Evolutionary conservation across 2,329 filamentous ascomycete species (phyloP).

Genomic region (Dendrostoma leiphaemia): DNA sequence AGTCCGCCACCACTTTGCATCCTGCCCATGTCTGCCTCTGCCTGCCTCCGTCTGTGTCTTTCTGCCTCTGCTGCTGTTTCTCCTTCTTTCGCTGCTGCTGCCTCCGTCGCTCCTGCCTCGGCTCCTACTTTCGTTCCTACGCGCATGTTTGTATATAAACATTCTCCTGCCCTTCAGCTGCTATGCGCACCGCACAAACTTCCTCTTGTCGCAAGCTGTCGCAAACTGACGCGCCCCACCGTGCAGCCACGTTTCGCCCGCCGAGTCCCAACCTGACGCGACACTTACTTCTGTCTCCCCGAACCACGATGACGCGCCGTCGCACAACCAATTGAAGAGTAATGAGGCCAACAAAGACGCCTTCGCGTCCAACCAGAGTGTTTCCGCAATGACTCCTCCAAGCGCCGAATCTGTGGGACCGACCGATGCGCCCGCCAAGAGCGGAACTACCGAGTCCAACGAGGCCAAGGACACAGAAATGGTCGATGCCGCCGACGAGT

Average conservation of each 20-base stretch:
- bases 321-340: slow-evolving; percentile 10
- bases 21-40: not conserved
- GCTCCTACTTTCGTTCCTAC: too few relatives aligned
- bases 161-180: not conserved
- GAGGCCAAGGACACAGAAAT: slow-evolving; percentile 27
- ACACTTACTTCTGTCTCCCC: slow-evolving; percentile 5
- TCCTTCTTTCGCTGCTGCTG: too few relatives aligned
- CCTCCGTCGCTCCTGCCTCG: too few relatives aligned
- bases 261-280: slow-evolving; percentile 11
- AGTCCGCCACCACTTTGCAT: slow-evolving; percentile 8
- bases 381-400: slow-evolving; percentile 16
- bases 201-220: not conserved
- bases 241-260: slow-evolving; percentile 21
- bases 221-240: slow-evolving; percentile 9
- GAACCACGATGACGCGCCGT: not conserved
- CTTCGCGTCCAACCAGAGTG: slow-evolving; percentile 27
- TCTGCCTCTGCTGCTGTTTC: not conserved
- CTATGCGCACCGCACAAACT: not conserved
- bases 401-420: slow-evolving; percentile 8
- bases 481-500: slow-evolving; percentile 26
- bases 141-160: too few relatives aligned
- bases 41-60: not conserved
- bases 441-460: slow-evolving; percentile 7
- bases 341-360: slow-evolving; percentile 23
- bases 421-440: slow-evolving; percentile 5